phyloP scores from a whole-genome alignment of 1,139 yeast species.

The Magnusiomyces ingens region DNA sequence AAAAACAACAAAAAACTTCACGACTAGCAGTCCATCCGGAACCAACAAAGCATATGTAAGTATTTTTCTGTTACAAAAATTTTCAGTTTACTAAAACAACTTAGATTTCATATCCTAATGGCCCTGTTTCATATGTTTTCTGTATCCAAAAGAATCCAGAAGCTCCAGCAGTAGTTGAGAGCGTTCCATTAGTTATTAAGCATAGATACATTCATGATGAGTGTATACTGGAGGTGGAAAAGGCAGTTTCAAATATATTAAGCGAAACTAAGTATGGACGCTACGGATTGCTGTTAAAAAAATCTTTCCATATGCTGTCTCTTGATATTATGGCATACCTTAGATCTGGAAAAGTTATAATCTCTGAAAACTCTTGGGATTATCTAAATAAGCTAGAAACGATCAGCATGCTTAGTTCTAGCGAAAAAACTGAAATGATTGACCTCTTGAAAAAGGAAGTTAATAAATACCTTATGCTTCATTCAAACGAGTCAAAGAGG shows the following conservation, averaged over 20 bases:
- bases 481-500: constrained; percentile 7
- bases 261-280: constrained; percentile 30
- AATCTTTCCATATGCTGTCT: constrained; percentile 13
- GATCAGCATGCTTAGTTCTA: not conserved
- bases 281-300: constrained; percentile 15
- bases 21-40: constrained; percentile 34
- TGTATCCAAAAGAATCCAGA: constrained; percentile 33
- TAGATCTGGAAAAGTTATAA: constrained; percentile 17
- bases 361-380: constrained; percentile 9
- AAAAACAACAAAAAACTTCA: constrained; percentile 37
- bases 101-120: constrained; percentile 57
- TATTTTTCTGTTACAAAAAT: no score
- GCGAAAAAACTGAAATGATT: constrained; percentile 10
- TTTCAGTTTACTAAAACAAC: constrained; percentile 16
- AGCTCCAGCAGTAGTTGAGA: constrained; percentile 11
- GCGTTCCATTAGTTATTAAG: constrained; percentile 17
- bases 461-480: constrained; percentile 2
- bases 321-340: constrained; percentile 17
- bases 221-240: constrained; percentile 7
- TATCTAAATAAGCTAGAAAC: not conserved
- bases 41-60: constrained; percentile 19
- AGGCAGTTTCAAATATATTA: constrained; percentile 20
- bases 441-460: constrained; percentile 11
- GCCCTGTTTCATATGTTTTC: constrained; percentile 59
- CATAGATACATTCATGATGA: constrained; percentile 22